These are phyloP conservation scores for Pachyrhizus erosus DNA, from an alignment of 306 rosid genomes.

Conservation along the genomic window DNA sequence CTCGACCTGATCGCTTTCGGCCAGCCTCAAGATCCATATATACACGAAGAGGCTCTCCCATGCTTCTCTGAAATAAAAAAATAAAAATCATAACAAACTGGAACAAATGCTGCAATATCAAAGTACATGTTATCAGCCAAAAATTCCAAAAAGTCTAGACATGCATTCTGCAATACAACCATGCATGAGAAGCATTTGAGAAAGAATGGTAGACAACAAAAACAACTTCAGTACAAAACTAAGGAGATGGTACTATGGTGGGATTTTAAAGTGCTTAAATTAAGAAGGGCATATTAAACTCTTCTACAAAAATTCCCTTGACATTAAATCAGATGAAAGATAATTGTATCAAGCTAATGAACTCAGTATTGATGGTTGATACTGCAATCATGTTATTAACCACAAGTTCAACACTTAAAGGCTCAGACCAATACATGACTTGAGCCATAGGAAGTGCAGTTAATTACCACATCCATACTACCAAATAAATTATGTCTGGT, in stretches of 20 bases:
- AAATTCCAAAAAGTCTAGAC: constrained; percentile 9
- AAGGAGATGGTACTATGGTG: neutral
- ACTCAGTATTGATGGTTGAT: constrained; percentile 8
- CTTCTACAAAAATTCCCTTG: neutral
- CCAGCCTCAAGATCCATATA: constrained; percentile 98
- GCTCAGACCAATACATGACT: neutral
- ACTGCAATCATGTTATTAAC: neutral
- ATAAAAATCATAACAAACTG: constrained; percentile 25
- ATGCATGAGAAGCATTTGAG: constrained; percentile 17
- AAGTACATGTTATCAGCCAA: neutral
- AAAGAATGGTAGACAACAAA: neutral
- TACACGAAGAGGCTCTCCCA: constrained; percentile 79
- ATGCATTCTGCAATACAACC: constrained; percentile 7
- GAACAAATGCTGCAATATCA: constrained; percentile 20
- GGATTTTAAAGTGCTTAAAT: constrained; percentile 6
- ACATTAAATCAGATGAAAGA: constrained; percentile 17
- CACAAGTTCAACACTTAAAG: neutral
- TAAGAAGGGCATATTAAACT: neutral
- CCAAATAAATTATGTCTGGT: constrained; percentile 18
- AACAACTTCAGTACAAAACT: constrained; percentile 1
- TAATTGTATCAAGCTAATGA: neutral
- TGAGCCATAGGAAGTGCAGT: neutral
- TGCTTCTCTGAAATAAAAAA: constrained; percentile 57
- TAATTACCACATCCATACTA: neutral
- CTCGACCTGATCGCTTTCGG: constrained; percentile 74